Evolutionary conservation across 2,329 filamentous ascomycete genomes (phyloP), one percentile per base, ranked within the genome.

Genomic region (Xylariaceae sp.): DNA sequence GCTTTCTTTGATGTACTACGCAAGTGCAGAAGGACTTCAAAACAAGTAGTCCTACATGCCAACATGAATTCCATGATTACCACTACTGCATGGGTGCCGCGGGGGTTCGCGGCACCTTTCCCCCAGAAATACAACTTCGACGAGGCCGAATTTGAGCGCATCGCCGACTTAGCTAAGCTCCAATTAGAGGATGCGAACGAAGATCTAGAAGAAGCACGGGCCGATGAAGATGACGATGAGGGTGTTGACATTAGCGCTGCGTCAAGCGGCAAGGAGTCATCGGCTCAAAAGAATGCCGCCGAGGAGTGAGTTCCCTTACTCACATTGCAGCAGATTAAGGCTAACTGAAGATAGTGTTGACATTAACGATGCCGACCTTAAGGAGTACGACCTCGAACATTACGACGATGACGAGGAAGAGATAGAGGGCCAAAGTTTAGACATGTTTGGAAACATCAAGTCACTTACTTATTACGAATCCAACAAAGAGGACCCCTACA

Each of bases 361-460:
- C 42, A 69, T 79, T 29, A 72, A 85, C 50, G 89, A 95, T 59
- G 88, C 94, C 52, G 90, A 95, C 62, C 75, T 98, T 37, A 93
- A 91, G 66, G 89, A 98, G 66, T 98, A 96, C 67, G 85, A 98
- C 61, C 77, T 98, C 41, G 91, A 97, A 50, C 83, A 95, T 65
- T 98, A 98, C 64, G 93, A 98, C 56, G 86, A 93, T 53, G 87
- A 93, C 35, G 79, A 82, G 7, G 75, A 78, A 12, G 75, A 78
- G 2, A 82, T 81, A 22, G 79, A 87, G 45, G 81, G 78, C 37
- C 83, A 88, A 57, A 78, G 83, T 40, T 84, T 93, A 76, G 85
- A 83, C 56, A 95, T 96, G 79, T 97, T 98, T 62, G 89, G 90
- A 59, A 96, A 96, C 61, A 80, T 95, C 61, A 94, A 93, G 66